Base-by-base conservation (phyloP, 768 basidiomycete genomes). In the Termitomyces heimii region DNA sequence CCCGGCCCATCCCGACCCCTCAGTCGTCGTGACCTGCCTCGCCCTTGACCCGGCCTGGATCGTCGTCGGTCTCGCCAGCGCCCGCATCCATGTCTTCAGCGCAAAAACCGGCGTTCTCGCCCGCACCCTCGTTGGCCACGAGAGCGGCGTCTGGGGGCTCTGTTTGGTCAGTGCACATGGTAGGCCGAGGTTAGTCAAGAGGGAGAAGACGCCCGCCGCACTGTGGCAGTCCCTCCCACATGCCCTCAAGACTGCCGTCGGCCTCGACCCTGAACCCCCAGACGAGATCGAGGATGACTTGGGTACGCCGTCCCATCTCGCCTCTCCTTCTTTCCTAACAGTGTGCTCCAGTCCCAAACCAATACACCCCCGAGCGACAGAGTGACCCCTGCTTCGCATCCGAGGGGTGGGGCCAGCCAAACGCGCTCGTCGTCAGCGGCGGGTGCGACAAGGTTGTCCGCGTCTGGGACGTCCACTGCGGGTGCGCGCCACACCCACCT, bases 401-500 rank as follows among this genome's bases (percentile, higher is more conserved):
- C 0, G 79, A 83, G 53, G 96, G 96, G 1, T 98, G 93, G 92
- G 94, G 95, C 0, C 91, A 95, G 67, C 83, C 85, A 2, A 83
- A 84, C 49, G 76, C 92, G 7, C 74, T 97, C 5, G 84, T 96
- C 20, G 88, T 98, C 24, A 94, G 89, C 58, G 95, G 92, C 1
- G 95, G 94, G 5, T 97, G 96, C 65, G 96, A 99, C 67, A 88
- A 94, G 63, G 82, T 83, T 45, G 73, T 99, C n/a, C 78, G 88
- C 35, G 92, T 99, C 0, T 98, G 95, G 95, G 93, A 97, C 66
- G 82, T 89, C 7, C 78, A 82, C 51, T 84, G 89, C 18, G 94
- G 94, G 88, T 95, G 65, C 48, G 84, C 14, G 14, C 2, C 32
- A 9, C 32, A 5, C 32, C 4, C 32, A 9, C n/a, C n/a, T n/a